Conservation (phyloP, 2,329 filamentous ascomycete genomes). For the Cryphonectria radicalis region DNA sequence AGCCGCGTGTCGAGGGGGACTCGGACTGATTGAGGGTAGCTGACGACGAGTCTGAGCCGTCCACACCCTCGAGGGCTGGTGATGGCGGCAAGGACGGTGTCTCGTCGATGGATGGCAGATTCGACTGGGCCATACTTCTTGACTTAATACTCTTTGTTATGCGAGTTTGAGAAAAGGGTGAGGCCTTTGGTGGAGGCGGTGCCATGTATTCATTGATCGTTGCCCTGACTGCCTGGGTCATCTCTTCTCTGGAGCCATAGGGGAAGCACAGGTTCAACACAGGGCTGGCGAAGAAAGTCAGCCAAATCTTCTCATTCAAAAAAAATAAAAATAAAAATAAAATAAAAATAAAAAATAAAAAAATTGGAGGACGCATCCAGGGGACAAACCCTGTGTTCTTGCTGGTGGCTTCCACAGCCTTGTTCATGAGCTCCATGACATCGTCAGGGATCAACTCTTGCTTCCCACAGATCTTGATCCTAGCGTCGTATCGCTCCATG, state of each 20-base stretch:
- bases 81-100: constrained; percentile 49
- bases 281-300: constrained; percentile 43
- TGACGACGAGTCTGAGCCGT: constrained; percentile 63
- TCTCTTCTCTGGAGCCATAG: constrained; percentile 94
- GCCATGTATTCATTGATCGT: constrained; percentile 87
- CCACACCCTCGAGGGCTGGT: constrained; percentile 51
- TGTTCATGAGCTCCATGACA: constrained; percentile 85
- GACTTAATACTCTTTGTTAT: constrained; percentile 86
- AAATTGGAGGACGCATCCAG: neutral
- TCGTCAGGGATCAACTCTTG: constrained; percentile 82
- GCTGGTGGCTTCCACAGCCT: constrained; percentile 83
- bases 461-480: constrained; percentile 83
- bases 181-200: constrained; percentile 66
- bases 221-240: constrained; percentile 83
- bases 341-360: no score
- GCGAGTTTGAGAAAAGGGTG: constrained; percentile 83
- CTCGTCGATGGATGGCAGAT: constrained; percentile 55
- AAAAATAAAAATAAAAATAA: neutral
- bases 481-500: constrained; percentile 88
- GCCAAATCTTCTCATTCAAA: constrained; percentile 16
- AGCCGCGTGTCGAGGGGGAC: constrained; percentile 41
- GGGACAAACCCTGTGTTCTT: constrained; percentile 74
- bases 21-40: constrained; percentile 60
- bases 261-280: constrained; percentile 94
- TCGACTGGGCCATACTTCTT: constrained; percentile 58